Base-by-base conservation (phyloP, 1,139 yeast species). In the Geotrichum siamense region DNA sequence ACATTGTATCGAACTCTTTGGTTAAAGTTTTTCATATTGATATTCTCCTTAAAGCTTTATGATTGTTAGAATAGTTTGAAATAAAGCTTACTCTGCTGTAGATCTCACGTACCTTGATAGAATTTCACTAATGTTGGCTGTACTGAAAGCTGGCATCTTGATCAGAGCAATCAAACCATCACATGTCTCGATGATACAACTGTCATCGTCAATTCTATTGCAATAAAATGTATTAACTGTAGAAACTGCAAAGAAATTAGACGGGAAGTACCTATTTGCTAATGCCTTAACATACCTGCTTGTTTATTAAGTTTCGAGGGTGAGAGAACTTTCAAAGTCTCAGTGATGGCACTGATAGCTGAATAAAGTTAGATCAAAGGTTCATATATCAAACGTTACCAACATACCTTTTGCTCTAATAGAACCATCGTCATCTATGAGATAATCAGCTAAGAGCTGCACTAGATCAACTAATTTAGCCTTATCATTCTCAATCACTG, bases 211-310 rank as follows among this genome's bases (percentile, higher is more conserved):
- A 31, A 85, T 60, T 52, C 89, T 80, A 26, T 77, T 77, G 25
- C 72, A 53, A 48, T 78, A 72, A 58, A 89, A 89, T 8, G 75
- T 77, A 20, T 76, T 60, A 43, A 89, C 69, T 12, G 86, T 95
- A 21, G 57, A 31, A 4, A 59, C 56, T 54, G 19, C 8, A 2
- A 4, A 10, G 16, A 20, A 41, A 37, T 28, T n/a, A 8, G 32
- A 28, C 13, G 19, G n/a, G n/a, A n/a, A n/a, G n/a, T n/a, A 13
- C 8, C 16, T 6, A 16, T 6, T 28, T 28, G 12, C 17, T 30
- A 10, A 30, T 16, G 6, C 21, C 16, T 30, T 30, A 6, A 15
- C 19, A 13, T 16, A 13, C 83, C 68, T 54, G 86, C 96, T 51
- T 79, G 81, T 35, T 72, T 70, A 13, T 74, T 63, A 21, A 86